Base-by-base conservation (phyloP, 2,329 filamentous ascomycete genomes). In the Pochonia chlamydosporia region DNA sequence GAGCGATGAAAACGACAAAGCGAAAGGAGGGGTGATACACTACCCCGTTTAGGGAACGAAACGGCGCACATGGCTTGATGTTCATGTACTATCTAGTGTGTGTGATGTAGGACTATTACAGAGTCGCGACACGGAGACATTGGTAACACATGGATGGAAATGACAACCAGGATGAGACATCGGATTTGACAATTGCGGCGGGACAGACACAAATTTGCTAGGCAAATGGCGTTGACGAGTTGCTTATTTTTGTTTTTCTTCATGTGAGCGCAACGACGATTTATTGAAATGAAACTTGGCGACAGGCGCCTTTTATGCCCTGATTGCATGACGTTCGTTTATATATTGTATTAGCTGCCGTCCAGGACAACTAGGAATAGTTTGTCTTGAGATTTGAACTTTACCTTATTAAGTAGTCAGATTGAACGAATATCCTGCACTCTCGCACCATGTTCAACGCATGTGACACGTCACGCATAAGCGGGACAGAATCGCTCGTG, bases 61-160 rank as follows among this genome's bases (percentile, higher is more conserved):
- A 28, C 31, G 41, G 47, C 42, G 47, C 44, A 36, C 21, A 39
- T 26, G 43, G 49, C 40, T 28, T 31, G 18, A 42, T 23, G 26
- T 41, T 41, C 39, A 42, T 51, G 44, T 49, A 51, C 21, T 45
- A 42, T 49, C 20, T 47, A 47, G 26, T 40, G 26, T 25, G 14
- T 44, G 41, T 23, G 28, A 39, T 41, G 44, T 43, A 47, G 16
- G 25, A 42, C 21, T 46, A 41, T n/a, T 21, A 21, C 43, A 36
- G 40, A 37, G 26, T 25, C 33, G 20, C 41, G 31, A 42, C 16
- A 23, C 26, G 30, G 28, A 37, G n/a, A 40, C 21, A 42, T 18
- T 43, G 21, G 24, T 43, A 25, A 39, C 18, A 39, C 35, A 39
- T 30, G 31, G 31, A 24, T 24, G 45, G 16, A 23, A 16, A n/a